phyloP scores from a whole-genome alignment of 129 eudicot genomes.

The Kitagawia praeruptora region DNA sequence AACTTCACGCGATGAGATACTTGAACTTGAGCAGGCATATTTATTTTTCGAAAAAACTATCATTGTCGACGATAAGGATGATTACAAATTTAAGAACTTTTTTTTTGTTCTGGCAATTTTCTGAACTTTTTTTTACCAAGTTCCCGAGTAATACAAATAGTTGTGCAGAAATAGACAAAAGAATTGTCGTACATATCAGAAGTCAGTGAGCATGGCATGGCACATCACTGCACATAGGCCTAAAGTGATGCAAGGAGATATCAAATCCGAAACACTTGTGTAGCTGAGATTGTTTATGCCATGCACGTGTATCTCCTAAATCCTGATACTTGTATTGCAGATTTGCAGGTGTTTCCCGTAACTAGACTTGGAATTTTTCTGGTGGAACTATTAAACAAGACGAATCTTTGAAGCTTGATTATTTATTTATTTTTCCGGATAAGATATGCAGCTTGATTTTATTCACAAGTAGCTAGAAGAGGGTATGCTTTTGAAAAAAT shows the following conservation, averaged over 20 bases:
- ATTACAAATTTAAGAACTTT: neutral
- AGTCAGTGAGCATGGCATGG: neutral
- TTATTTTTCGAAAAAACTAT: too few species aligned
- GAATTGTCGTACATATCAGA: neutral
- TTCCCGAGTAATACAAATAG: neutral
- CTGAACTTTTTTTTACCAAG: neutral
- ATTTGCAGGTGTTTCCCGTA: neutral
- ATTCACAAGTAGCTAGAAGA: neutral
- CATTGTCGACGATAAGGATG: neutral
- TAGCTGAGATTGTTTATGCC: neutral
- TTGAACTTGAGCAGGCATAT: neutral
- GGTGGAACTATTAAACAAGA: neutral
- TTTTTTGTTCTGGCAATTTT: neutral
- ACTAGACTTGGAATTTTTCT: neutral
- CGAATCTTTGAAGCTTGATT: neutral
- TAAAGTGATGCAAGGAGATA: neutral
- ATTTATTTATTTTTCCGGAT: neutral
- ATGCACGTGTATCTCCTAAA: neutral
- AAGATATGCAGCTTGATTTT: neutral
- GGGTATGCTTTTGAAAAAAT: neutral
- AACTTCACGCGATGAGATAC: neutral
- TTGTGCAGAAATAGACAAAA: constrained; percentile 1
- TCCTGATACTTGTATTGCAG: neutral
- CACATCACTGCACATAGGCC: neutral
- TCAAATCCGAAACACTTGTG: neutral